phyloP scores from a whole-genome alignment of 352 stramenopile genomes.

The Phytopythium cucurbitacearum region DNA sequence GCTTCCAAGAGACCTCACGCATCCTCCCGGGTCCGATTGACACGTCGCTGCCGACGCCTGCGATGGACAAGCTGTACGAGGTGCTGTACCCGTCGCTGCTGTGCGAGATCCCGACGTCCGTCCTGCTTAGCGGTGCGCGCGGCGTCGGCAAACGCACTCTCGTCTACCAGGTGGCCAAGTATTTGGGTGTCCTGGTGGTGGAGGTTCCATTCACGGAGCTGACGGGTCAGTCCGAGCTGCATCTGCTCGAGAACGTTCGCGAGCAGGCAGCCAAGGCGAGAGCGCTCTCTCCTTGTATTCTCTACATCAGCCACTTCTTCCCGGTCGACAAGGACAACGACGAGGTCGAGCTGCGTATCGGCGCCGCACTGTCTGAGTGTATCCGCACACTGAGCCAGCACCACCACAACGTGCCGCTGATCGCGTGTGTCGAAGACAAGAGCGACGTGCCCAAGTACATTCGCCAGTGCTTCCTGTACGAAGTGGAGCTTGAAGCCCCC shows the following conservation, averaged over 20 bases:
- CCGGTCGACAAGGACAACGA: constrained; percentile 75
- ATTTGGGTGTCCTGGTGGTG: constrained; percentile 60
- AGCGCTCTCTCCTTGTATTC: constrained; percentile 56
- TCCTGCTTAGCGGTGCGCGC: constrained; percentile 59
- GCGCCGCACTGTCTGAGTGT: constrained; percentile 59
- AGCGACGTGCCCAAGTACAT: constrained; percentile 79
- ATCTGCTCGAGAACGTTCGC: constrained; percentile 71
- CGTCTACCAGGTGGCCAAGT: constrained; percentile 61
- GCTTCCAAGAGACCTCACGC: constrained; percentile 5
- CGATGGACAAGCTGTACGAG: constrained; percentile 52
- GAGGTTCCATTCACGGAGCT: constrained; percentile 81
- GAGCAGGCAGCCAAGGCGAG: constrained; percentile 67
- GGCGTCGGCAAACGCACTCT: constrained; percentile 73
- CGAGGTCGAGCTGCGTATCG: constrained; percentile 59
- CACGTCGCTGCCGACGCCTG: constrained; percentile 21
- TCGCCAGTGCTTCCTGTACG: constrained; percentile 78
- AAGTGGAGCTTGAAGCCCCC: constrained; percentile 59
- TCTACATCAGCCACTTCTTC: constrained; percentile 84
- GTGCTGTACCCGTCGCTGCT: constrained; percentile 64
- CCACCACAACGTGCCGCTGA: constrained; percentile 52
- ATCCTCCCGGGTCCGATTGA: constrained; percentile 11
- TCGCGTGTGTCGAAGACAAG: constrained; percentile 77
- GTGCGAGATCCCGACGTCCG: constrained; percentile 63
- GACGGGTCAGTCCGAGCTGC: constrained; percentile 60
- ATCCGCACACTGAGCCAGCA: constrained; percentile 50